phyloP scores from a whole-genome alignment of 768 basidiomycete genomes.

The Leccinellum albellum region DNA sequence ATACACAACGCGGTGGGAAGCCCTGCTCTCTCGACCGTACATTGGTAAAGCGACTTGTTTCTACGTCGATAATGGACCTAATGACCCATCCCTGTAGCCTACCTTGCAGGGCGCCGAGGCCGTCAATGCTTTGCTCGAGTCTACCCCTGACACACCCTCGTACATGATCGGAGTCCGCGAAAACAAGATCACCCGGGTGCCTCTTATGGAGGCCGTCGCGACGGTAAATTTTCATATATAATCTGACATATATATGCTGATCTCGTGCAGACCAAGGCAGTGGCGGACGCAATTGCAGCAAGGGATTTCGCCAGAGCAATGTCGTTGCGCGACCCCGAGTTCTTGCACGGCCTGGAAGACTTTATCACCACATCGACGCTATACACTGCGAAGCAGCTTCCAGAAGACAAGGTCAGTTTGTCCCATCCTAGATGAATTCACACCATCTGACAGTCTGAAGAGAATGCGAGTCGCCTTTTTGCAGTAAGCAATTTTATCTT shows the following conservation, averaged over 20 bases:
- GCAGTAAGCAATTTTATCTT: conserved; percentile 54
- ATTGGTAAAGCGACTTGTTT: conserved; percentile 49
- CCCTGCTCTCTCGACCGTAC: conserved; percentile 94
- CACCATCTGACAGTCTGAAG: conserved; percentile 37
- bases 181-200: conserved; percentile 91
- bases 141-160: conserved; percentile 86
- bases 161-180: conserved; percentile 97
- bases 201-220: conserved; percentile 88
- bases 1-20: conserved; percentile 92
- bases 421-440: background rate
- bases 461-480: conserved; percentile 78
- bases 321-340: conserved; percentile 88
- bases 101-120: conserved; percentile 96
- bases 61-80: background rate
- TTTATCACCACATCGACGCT: conserved; percentile 73
- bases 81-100: conserved; percentile 49
- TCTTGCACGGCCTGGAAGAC: conserved; percentile 80
- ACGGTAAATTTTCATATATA: conserved; percentile 46
- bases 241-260: conserved; percentile 2
- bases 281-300: conserved; percentile 73
- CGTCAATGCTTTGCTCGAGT: conserved; percentile 79
- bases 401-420: conserved; percentile 41
- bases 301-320: conserved; percentile 88
- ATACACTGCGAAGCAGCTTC: conserved; percentile 50
- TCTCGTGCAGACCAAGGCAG: conserved; percentile 69